These are phyloP conservation scores for Arthromyces matolae DNA, from an alignment of 768 basidiomycete species.

Conservation along the genomic window DNA sequence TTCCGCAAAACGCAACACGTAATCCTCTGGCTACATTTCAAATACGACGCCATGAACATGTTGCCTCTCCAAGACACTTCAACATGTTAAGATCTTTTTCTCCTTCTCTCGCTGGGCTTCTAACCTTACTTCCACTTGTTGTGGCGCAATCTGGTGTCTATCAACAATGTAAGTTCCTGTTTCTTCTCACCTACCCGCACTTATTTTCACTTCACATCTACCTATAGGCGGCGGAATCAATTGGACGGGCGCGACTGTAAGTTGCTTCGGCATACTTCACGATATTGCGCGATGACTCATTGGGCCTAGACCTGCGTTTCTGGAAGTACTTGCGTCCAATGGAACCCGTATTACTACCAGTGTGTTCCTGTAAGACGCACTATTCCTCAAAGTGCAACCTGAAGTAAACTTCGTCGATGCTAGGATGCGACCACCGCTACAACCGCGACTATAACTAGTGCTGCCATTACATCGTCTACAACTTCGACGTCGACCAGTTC, in stretches of 20 bases:
- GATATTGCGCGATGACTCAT: neutral
- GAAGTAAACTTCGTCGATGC: neutral
- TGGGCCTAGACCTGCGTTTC: conserved; percentile 32
- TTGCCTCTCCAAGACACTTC: no score
- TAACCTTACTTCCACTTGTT: conserved; percentile 18
- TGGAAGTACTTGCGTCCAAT: conserved; percentile 33
- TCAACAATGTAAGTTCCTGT: conserved; percentile 28
- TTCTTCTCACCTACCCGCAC: no score
- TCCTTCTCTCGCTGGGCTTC: conserved; percentile 24
- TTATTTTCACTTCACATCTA: neutral
- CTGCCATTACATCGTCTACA: conserved; percentile 9
- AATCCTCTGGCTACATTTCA: no score
- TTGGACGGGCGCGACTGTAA: conserved; percentile 27
- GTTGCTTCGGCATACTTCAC: neutral
- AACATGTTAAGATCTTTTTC: conserved; percentile 18
- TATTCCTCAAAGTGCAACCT: neutral
- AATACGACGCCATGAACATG: no score
- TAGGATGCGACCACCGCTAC: conserved; percentile 3
- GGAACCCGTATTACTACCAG: conserved; percentile 41
- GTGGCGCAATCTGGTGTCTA: conserved; percentile 26
- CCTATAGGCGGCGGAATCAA: conserved; percentile 18
- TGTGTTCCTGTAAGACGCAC: conserved; percentile 29
- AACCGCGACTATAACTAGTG: conserved; percentile 1
- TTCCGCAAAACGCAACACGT: no score
- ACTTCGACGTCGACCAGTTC: conserved; percentile 9